Evolutionary conservation across 1,139 yeast species (phyloP), one percentile per base, ranked within the genome.

Genomic region (Magnusiomyces sp.): DNA sequence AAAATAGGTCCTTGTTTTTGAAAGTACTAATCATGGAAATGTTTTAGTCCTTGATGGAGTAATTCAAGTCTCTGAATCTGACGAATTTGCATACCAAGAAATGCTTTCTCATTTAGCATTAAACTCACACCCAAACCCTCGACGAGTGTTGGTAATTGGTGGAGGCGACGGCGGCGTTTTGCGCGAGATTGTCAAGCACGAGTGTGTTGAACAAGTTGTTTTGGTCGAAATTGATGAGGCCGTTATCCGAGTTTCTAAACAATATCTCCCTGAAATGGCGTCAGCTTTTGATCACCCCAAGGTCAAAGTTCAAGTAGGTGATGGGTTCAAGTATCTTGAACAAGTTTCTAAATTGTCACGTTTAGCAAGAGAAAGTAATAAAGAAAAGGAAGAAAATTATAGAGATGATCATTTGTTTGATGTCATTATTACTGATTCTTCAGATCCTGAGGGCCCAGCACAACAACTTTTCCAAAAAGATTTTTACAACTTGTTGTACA

Each of bases 401-500:
- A 17, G 14, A 36, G 7, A 13, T 9, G 39, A 13, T 13, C 33
- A 29, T 9, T 11, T 11, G 17, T 90, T 75, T 64, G 97, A 92
- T 66, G 83, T 90, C 46, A 89, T 92, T 58, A 89, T 92, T 60
- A 89, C 97, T 37, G 98, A 92, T 67, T 86, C 96, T 9, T 85
- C 95, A 10, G 98, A 92, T 66, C 97, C 97, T 1, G 97, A 92
- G 62, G 98, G 98, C 1, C 98, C 98, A 9, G 98, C 98, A 2
- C 95, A 83, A 61, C 87, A 88, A 45, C 84, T 92, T 58, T 92
- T 92, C 74, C 90, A 89, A 68, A 76, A 78, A 58, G 80, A 79
- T 54, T 92, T 90, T 71, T 92, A 90, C 68, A 74, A 79, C 62
- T 73, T 92, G 48, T 71, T 92, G 51, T 65, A 72, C 55, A 77